Evolutionary conservation across 495 filamentous ascomycete species (phyloP).

Genomic region (Pseudoneurospora amorphoporcata): DNA sequence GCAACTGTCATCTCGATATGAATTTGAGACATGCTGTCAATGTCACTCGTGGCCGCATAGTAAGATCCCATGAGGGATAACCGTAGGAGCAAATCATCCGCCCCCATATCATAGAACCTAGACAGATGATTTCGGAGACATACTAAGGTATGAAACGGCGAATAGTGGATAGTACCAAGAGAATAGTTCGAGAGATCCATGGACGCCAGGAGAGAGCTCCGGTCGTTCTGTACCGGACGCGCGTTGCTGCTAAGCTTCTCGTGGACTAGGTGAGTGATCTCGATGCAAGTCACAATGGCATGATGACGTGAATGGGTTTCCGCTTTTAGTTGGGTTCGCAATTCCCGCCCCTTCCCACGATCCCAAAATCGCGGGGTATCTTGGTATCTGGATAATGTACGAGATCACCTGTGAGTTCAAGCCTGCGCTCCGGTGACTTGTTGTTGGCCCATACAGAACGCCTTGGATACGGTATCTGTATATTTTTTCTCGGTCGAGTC

Average conservation of each 20-base stretch:
- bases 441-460: neutral
- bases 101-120: neutral
- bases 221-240: neutral
- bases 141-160: neutral
- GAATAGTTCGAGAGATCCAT: neutral
- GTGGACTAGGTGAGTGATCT: neutral
- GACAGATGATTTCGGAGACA: neutral
- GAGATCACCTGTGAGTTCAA: neutral
- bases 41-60: neutral
- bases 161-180: neutral
- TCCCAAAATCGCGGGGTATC: neutral
- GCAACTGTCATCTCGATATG: neutral
- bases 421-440: neutral
- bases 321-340: neutral
- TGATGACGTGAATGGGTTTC: neutral
- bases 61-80: neutral
- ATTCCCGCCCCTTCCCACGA: neutral
- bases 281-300: neutral
- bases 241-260: neutral
- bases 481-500: neutral
- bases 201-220: neutral
- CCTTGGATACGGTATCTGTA: neutral
- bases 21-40: neutral
- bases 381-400: neutral
- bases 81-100: neutral